Percentiles rank a stretch among this genome's conserved stretches.
These are phyloP conservation scores for Vigna mungo DNA, from an alignment of 306 rosid genomes.

Conservation along the genomic window DNA sequence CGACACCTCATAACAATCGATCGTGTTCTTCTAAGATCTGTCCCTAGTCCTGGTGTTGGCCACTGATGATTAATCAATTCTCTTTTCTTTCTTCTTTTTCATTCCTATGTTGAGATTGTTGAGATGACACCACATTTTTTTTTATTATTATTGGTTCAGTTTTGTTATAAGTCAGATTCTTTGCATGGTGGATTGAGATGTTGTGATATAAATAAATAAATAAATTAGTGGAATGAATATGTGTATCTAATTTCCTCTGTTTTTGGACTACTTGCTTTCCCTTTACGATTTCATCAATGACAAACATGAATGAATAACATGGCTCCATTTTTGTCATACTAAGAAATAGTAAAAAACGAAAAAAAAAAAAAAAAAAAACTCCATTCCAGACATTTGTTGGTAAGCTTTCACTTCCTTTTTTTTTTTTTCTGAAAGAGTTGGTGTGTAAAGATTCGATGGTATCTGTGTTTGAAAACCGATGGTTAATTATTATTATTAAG, in stretches of 20 bases:
- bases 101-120: not conserved
- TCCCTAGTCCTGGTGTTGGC: constrained; percentile 86
- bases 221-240: no score
- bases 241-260: constrained; percentile 26
- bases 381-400: not conserved
- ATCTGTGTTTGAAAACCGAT: not conserved
- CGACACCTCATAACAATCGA: constrained; percentile 63
- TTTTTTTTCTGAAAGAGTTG: not conserved
- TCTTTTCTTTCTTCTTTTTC: not conserved
- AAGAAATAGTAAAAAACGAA: not conserved
- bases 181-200: constrained; percentile 8
- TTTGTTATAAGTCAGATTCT: constrained; percentile 32
- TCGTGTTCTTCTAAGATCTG: constrained; percentile 54
- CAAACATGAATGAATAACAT: not conserved
- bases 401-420: constrained; percentile 3
- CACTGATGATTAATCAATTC: constrained; percentile 33
- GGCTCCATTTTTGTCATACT: not conserved
- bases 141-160: constrained; percentile 8
- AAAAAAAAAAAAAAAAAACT: not conserved
- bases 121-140: not conserved
- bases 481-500: not conserved
- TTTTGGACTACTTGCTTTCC: constrained; percentile 37
- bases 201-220: not conserved
- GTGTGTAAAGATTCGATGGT: not conserved
- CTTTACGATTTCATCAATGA: constrained; percentile 24